phyloP scores from a whole-genome alignment of 306 rosid species.

The Begonia masoniana region DNA sequence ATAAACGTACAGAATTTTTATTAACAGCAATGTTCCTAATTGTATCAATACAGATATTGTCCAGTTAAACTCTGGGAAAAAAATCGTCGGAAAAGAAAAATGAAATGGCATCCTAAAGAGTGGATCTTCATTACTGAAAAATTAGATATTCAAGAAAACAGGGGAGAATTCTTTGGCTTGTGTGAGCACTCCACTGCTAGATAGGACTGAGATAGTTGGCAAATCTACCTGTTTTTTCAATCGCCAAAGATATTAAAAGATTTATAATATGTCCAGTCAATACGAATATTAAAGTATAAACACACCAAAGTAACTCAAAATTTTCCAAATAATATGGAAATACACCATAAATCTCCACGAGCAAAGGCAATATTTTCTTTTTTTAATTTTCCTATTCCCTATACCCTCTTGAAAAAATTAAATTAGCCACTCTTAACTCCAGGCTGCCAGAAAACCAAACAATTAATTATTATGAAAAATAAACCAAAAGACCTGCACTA shows the following conservation, averaged over 20 bases:
- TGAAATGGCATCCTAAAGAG: too few relatives aligned
- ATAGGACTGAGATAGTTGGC: constrained; percentile 45
- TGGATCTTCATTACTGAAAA: neutral
- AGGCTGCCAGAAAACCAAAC: neutral
- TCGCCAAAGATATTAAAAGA: neutral
- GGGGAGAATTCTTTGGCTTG: constrained; percentile 6
- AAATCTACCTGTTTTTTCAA: constrained; percentile 33
- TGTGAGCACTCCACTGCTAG: constrained; percentile 15
- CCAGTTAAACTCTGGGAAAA: too few relatives aligned
- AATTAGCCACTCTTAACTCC: neutral
- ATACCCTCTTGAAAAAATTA: neutral
- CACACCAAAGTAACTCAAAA: too few relatives aligned
- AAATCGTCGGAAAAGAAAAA: too few relatives aligned
- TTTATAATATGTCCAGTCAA: too few relatives aligned
- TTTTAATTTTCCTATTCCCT: neutral
- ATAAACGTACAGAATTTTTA: too few relatives aligned
- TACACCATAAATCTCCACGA: neutral
- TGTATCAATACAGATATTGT: too few relatives aligned
- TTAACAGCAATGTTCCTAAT: too few relatives aligned
- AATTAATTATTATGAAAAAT: neutral
- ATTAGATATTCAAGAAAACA: neutral
- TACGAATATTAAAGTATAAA: neutral
- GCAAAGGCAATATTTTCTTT: neutral
- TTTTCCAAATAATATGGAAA: neutral
- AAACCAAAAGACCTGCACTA: neutral